Percentiles rank a stretch among this genome's conserved stretches.
phyloP scores from a whole-genome alignment of 306 rosid species.

The Gleditsia sinensis region DNA sequence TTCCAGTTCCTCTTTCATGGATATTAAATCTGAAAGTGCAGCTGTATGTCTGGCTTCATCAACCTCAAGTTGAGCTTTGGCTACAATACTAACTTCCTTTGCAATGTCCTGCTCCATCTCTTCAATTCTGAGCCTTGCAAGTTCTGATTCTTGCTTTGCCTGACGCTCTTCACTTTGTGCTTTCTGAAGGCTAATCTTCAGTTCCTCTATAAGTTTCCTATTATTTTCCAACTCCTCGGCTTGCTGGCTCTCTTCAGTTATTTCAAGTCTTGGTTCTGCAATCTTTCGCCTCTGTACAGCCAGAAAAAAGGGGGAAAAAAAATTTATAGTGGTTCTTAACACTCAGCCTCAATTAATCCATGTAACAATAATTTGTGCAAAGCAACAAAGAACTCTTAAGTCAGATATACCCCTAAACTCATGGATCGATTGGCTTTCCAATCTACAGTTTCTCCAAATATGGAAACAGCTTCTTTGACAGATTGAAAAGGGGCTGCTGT shows the following conservation, averaged over 20 bases:
- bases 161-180: slow-evolving; percentile 66
- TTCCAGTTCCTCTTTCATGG: slow-evolving; percentile 62
- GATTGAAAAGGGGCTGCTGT: slow-evolving; percentile 68
- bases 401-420: slow-evolving; percentile 9
- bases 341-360: not conserved
- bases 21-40: slow-evolving; percentile 59
- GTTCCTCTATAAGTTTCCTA: slow-evolving; percentile 40
- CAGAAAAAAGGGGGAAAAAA: too few relatives aligned
- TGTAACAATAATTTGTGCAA: not conserved
- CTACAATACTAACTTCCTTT: slow-evolving; percentile 64
- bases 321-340: not conserved
- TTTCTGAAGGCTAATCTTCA: slow-evolving; percentile 51
- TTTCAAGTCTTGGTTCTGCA: not conserved
- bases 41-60: slow-evolving; percentile 59
- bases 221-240: slow-evolving; percentile 56
- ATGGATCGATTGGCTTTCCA: slow-evolving; percentile 51
- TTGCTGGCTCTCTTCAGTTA: not conserved
- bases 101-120: slow-evolving; percentile 78
- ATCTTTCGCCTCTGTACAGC: not conserved
- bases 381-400: not conserved
- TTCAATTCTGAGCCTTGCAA: slow-evolving; percentile 62
- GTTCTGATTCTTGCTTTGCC: slow-evolving; percentile 68
- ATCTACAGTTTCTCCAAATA: slow-evolving; percentile 67
- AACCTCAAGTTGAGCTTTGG: slow-evolving; percentile 75
- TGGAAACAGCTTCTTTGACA: slow-evolving; percentile 39